Conservation (phyloP, 495 filamentous ascomycete species). For the Glonium stellatum region DNA sequence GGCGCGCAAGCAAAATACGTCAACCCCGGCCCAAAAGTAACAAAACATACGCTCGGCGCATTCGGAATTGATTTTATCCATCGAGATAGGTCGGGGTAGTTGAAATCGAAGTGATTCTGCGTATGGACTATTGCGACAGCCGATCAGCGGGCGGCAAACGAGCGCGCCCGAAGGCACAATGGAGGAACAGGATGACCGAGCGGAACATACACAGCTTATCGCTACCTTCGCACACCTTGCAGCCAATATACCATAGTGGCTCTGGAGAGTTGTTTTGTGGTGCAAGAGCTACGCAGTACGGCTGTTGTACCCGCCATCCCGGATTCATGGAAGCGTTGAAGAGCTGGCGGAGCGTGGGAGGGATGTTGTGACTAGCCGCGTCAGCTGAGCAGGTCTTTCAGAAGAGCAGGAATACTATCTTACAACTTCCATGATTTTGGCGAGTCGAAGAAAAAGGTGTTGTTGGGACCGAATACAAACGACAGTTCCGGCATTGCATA, state of each 20-base stretch:
- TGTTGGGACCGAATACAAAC: constrained; percentile 27
- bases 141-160: background rate
- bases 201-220: constrained; percentile 24
- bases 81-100: constrained; percentile 24
- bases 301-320: constrained; percentile 22
- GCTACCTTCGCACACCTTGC: constrained; percentile 21
- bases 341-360: constrained; percentile 22
- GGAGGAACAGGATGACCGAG: background rate
- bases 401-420: background rate
- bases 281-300: constrained; percentile 24
- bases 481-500: constrained; percentile 25
- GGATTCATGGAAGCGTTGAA: constrained; percentile 26
- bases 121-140: constrained; percentile 19
- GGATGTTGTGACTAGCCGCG: constrained; percentile 20
- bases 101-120: constrained; percentile 22
- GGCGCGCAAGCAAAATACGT: constrained; percentile 21
- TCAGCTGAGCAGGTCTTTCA: background rate
- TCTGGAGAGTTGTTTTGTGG: constrained; percentile 15
- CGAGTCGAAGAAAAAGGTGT: constrained; percentile 30
- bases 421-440: constrained; percentile 31
- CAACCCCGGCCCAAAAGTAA: constrained; percentile 18
- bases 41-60: constrained; percentile 10
- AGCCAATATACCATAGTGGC: constrained; percentile 26
- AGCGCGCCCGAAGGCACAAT: background rate
- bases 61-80: constrained; percentile 20